phyloP scores from a whole-genome alignment of 495 filamentous ascomycete species.

The Talaromyces ruber region DNA sequence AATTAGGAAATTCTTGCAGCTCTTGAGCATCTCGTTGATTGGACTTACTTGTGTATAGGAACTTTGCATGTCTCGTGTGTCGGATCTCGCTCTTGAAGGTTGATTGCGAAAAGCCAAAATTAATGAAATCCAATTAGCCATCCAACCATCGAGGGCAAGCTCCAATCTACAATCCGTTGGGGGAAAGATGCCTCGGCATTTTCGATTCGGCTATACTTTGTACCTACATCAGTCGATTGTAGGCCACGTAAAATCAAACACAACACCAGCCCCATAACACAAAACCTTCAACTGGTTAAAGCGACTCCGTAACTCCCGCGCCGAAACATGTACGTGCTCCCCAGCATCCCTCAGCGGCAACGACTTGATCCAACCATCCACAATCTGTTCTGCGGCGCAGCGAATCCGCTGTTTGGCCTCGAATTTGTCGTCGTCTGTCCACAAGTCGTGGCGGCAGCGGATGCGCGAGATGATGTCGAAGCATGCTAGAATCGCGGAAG shows the following conservation, averaged over 20 bases:
- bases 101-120: neutral
- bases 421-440: neutral
- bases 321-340: neutral
- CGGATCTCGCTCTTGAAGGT: no score
- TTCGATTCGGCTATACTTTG: neutral
- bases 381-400: neutral
- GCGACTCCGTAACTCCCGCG: neutral
- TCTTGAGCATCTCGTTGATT: no score
- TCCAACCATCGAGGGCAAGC: neutral
- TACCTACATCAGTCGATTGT: neutral
- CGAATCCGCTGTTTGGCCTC: neutral
- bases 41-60: no score
- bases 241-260: neutral
- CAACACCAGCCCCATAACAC: neutral
- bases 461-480: constrained; percentile 1
- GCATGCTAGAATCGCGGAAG: neutral
- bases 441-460: neutral
- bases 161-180: neutral
- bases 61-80: no score
- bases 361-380: neutral
- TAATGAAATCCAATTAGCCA: neutral
- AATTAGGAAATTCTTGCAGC: neutral
- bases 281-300: neutral
- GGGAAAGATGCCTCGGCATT: neutral
- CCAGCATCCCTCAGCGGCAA: neutral